Evolutionary conservation across 176 grass and related monocot genomes (phyloP).

Genomic region (Carex pumila): DNA sequence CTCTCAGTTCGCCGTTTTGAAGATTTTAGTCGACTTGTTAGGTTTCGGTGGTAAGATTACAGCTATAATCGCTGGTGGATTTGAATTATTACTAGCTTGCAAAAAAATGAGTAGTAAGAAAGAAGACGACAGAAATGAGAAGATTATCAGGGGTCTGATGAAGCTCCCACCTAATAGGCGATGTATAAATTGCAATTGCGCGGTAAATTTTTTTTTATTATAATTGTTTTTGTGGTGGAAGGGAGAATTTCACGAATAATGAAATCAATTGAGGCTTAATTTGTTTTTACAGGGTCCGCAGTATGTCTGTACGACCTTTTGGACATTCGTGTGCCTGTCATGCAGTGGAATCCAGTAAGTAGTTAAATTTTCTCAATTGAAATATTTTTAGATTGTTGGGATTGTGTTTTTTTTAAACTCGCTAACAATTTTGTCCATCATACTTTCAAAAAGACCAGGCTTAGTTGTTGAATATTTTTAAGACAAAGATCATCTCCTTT

Average conservation of each 20-base stretch:
- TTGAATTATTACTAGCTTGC: neutral
- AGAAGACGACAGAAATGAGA: constrained; percentile 95
- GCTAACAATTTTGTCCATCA: neutral
- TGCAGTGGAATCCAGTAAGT: constrained; percentile 97
- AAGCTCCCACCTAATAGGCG: constrained; percentile 94
- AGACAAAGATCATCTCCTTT: neutral
- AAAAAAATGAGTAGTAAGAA: constrained; percentile 71
- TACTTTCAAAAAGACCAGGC: neutral
- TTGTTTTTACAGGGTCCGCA: constrained; percentile 57
- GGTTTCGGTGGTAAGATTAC: constrained; percentile 19
- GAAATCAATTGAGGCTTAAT: neutral
- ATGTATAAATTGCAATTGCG: constrained; percentile 94
- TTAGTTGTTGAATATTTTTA: neutral
- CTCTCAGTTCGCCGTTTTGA: neutral
- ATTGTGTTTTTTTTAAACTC: neutral
- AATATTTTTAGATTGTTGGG: constrained; percentile 1
- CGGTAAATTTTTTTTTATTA: constrained; percentile 39
- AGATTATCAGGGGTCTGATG: constrained; percentile 97
- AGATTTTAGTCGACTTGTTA: constrained; percentile 12
- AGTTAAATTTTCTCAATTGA: constrained; percentile 7
- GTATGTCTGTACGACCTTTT: constrained; percentile 94
- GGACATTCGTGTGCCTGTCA: constrained; percentile 82
- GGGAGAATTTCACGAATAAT: neutral
- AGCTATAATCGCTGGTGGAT: neutral
- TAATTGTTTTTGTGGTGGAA: constrained; percentile 11